These are phyloP conservation scores for Nothopassalora personata DNA, from an alignment of 2,329 filamentous ascomycete genomes.

Conservation along the genomic window DNA sequence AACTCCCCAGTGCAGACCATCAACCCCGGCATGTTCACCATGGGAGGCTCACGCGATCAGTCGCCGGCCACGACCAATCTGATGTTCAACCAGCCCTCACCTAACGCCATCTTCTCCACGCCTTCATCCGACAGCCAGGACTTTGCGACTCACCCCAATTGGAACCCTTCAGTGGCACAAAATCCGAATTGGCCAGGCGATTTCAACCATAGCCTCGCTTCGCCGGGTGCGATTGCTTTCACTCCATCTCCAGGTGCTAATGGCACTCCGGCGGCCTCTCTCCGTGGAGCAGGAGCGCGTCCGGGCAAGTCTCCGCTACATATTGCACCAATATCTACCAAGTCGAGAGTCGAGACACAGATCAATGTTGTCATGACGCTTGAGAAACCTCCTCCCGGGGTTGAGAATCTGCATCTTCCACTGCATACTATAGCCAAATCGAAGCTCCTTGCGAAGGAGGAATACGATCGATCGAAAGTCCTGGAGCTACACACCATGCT, in stretches of 20 bases:
- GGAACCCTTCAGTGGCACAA: constrained; percentile 24
- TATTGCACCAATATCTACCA: constrained; percentile 43
- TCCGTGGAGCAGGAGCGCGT: constrained; percentile 11
- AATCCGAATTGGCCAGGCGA: constrained; percentile 33
- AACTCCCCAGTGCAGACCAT: constrained; percentile 32
- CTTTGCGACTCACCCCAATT: constrained; percentile 27
- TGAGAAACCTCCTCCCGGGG: constrained; percentile 66
- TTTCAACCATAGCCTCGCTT: constrained; percentile 29
- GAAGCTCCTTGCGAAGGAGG: constrained; percentile 75
- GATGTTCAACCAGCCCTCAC: constrained; percentile 31
- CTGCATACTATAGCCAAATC: constrained; percentile 90
- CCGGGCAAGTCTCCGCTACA: constrained; percentile 31
- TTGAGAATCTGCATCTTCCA: constrained; percentile 79
- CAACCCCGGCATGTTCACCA: constrained; percentile 31
- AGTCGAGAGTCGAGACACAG: constrained; percentile 93
- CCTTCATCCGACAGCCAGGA: constrained; percentile 34
- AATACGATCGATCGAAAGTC: constrained; percentile 63
- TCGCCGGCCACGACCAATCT: constrained; percentile 26
- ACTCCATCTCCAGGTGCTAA: constrained; percentile 34
- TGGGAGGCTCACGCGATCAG: constrained; percentile 28
- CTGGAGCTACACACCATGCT: constrained; percentile 75
- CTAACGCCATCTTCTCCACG: constrained; percentile 34
- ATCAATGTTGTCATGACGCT: constrained; percentile 82
- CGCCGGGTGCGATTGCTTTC: constrained; percentile 30
- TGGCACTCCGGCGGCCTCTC: constrained; percentile 18